Conservation (phyloP, 1,284 basidiomycete species). For the Vanrija humicola region DNA sequence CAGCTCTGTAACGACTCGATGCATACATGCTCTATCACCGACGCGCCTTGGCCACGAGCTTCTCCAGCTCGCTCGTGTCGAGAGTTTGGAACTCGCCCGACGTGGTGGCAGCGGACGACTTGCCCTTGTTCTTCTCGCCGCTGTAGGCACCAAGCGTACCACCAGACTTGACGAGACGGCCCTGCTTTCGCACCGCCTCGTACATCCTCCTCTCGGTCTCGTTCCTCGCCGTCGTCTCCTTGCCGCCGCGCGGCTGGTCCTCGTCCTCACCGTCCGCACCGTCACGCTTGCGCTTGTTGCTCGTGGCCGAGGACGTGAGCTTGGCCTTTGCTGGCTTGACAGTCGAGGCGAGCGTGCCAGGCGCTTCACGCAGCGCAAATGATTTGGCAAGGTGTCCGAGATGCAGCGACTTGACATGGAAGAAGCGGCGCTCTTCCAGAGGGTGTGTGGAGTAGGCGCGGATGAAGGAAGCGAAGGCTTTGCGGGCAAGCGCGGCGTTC, state of each 20-base stretch:
- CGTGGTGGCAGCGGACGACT: slow-evolving; percentile 34
- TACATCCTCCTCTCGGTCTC: slow-evolving; percentile 83
- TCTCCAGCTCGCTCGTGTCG: slow-evolving; percentile 64
- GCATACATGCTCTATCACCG: no score
- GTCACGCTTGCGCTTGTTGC: slow-evolving; percentile 51
- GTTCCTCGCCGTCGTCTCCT: slow-evolving; percentile 44
- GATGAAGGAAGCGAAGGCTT: slow-evolving; percentile 87
- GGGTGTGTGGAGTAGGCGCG: slow-evolving; percentile 98
- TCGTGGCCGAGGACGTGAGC: slow-evolving; percentile 7
- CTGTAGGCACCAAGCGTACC: slow-evolving; percentile 73
- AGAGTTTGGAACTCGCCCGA: slow-evolving; percentile 77
- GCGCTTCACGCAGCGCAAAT: slow-evolving; percentile 91
- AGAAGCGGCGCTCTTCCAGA: slow-evolving; percentile 87
- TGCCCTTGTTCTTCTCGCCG: slow-evolving; percentile 68
- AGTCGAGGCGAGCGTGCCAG: slow-evolving; percentile 58
- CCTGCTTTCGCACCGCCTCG: slow-evolving; percentile 76
- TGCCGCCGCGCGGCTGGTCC: slow-evolving; percentile 33
- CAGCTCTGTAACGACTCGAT: no score
- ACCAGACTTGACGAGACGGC: slow-evolving; percentile 71
- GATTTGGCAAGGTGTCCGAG: slow-evolving; percentile 95
- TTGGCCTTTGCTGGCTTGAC: slow-evolving; percentile 20
- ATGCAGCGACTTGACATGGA: slow-evolving; percentile 90
- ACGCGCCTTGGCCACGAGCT: slow-evolving; percentile 50
- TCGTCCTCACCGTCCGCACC: slow-evolving; percentile 51
- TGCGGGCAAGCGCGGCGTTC: slow-evolving; percentile 73